Evolutionary conservation across 2,329 filamentous ascomycete species (phyloP).

Genomic region (Hortaea werneckii): DNA sequence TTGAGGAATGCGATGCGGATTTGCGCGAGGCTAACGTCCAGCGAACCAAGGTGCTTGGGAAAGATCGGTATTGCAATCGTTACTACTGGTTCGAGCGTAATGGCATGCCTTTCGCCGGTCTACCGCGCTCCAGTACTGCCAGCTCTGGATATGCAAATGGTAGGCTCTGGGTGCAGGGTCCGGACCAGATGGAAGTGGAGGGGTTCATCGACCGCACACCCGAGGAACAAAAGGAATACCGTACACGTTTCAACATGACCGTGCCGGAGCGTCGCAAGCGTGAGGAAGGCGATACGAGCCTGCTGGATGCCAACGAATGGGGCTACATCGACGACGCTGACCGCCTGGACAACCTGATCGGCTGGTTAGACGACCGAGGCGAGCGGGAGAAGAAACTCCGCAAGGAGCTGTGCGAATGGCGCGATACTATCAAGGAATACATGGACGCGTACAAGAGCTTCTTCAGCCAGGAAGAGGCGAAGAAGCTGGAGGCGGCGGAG

Average conservation of each 20-base stretch:
- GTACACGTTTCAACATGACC: slow-evolving; percentile 66
- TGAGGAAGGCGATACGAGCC: slow-evolving; percentile 75
- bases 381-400: slow-evolving; percentile 76
- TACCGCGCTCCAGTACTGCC: slow-evolving; percentile 80
- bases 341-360: slow-evolving; percentile 66
- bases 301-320: slow-evolving; percentile 74
- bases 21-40: slow-evolving; percentile 89
- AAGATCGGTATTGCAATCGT: slow-evolving; percentile 94
- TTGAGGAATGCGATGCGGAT: slow-evolving; percentile 78
- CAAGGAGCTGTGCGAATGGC: slow-evolving; percentile 73
- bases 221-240: slow-evolving; percentile 65
- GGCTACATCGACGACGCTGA: slow-evolving; percentile 79
- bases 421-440: slow-evolving; percentile 63
- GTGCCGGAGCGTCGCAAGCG: slow-evolving; percentile 72
- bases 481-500: slow-evolving; percentile 39
- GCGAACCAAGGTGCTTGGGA: slow-evolving; percentile 77
- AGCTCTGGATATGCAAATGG: slow-evolving; percentile 85
- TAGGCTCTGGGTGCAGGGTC: slow-evolving; percentile 91
- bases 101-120: slow-evolving; percentile 87
- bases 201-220: slow-evolving; percentile 73
- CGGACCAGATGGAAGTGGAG: slow-evolving; percentile 74
- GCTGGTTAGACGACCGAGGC: slow-evolving; percentile 81
- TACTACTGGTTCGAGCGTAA: slow-evolving; percentile 99
- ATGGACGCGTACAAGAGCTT: slow-evolving; percentile 39
- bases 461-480: slow-evolving; percentile 38